Conservation (phyloP, 1,284 basidiomycete species). For the Cryptococcus sp. region DNA sequence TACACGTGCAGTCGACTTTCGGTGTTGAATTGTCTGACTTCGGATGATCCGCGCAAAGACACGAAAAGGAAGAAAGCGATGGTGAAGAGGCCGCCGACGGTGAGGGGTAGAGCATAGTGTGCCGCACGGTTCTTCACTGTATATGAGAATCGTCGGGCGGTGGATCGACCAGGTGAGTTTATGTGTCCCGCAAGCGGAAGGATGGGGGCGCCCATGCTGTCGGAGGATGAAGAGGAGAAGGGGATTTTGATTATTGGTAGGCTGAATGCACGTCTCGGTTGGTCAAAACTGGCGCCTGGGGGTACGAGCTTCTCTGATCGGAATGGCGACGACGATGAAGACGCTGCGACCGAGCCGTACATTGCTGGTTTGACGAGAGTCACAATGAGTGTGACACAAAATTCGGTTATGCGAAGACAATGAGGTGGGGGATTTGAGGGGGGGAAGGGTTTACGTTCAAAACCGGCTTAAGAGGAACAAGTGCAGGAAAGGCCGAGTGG, state of each 20-base stretch:
- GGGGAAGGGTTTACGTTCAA: too few relatives aligned
- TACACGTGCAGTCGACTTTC: slow-evolving; percentile 12
- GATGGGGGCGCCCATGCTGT: not conserved
- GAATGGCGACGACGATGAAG: not conserved
- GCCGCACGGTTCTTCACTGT: slow-evolving; percentile 29
- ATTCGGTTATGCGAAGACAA: not conserved
- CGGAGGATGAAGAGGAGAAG: not conserved
- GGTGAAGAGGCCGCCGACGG: slow-evolving; percentile 24
- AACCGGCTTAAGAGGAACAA: too few relatives aligned
- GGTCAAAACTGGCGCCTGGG: not conserved
- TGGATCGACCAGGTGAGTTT: slow-evolving; percentile 12
- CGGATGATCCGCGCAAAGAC: slow-evolving; percentile 7
- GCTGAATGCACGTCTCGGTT: not conserved
- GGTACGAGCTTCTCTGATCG: too few relatives aligned
- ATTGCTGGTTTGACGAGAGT: not conserved
- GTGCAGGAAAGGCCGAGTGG: too few relatives aligned
- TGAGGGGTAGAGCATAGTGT: slow-evolving; percentile 24
- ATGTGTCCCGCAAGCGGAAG: not conserved
- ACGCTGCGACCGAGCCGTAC: not conserved
- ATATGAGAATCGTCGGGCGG: slow-evolving; percentile 32
- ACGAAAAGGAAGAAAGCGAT: slow-evolving; percentile 25
- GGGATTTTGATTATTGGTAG: not conserved
- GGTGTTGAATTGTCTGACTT: slow-evolving; percentile 13
- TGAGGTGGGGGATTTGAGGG: not conserved
- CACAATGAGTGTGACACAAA: too few relatives aligned